Base-by-base conservation (phyloP, 495 filamentous ascomycete genomes). In the Lepraria neglecta region DNA sequence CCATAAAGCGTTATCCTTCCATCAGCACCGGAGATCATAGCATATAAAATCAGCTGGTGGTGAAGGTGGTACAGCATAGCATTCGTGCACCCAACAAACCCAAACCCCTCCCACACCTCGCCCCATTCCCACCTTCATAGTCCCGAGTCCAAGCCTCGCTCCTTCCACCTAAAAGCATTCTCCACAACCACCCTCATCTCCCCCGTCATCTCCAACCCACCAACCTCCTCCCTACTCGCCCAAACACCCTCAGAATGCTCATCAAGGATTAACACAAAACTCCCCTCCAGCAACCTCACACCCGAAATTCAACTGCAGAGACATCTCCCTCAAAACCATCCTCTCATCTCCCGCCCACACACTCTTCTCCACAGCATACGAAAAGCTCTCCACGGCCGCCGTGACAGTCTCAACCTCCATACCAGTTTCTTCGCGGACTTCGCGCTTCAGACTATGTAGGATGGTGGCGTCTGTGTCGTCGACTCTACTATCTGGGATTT, bases 151-250 rank as follows among this genome's bases (percentile, higher is more conserved):
- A 2, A 38, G 0, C 35, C 35, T 6, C 35, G 1, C 7, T 51
- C 47, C 47, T 27, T 51, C 58, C 60, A 62, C 21, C 19, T 14
- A 24, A 64, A 48, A 28, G 21, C 58, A 10, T 38, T 21, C 17
- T 61, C 47, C 35, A 64, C 62, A 9, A 64, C 58, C 0, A 15
- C 28, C 15, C 51, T 53, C 62, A 64, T 64, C 40, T 62, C 38
- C 28, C 38, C 31, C 14, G 62, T 44, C 35, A 64, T 61, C 7
- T 43, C 21, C 31, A 64, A 10, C 19, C 21, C 38, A 1, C 2
- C 38, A 10, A 28, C 2, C 1, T 61, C 62, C 12, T 0, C 42
- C 33, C 30, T 15, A 2, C 5, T 15, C 2, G 46, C 62, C 28
- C 51, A 62, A 4, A 44, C 3, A 15, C 58, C 43, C 46, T 55